Evolutionary conservation across 768 basidiomycete species (phyloP).

Genomic region (Rhizopogon sp.): DNA sequence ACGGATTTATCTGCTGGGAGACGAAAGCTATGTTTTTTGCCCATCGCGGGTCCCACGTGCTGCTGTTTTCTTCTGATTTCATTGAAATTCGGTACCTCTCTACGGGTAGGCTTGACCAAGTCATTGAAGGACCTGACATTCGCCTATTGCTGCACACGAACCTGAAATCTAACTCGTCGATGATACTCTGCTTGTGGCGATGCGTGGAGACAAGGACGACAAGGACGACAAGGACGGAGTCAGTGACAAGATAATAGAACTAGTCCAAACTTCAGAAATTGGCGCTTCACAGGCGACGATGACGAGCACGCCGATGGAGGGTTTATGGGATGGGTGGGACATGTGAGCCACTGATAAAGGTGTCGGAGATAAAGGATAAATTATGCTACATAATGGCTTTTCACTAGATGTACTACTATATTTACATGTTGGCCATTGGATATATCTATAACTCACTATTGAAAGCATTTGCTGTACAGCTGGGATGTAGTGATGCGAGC

Average conservation of each 20-base stretch:
- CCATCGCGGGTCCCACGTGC: too few relatives aligned
- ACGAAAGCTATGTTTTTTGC: too few relatives aligned
- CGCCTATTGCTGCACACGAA: too few relatives aligned
- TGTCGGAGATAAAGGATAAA: neutral
- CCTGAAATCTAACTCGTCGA: conserved; percentile 19
- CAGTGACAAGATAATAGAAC: conserved; percentile 62
- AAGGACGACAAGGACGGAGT: conserved; percentile 51
- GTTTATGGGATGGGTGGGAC: conserved; percentile 47
- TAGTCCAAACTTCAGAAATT: conserved; percentile 65
- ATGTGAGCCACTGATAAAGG: neutral
- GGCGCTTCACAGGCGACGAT: conserved; percentile 23
- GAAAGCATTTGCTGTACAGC: neutral
- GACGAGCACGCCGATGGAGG: conserved; percentile 18
- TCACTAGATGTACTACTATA: conserved; percentile 1
- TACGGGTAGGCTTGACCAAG: too few relatives aligned
- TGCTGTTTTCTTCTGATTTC: too few relatives aligned
- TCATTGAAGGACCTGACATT: too few relatives aligned
- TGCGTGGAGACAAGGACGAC: conserved; percentile 54
- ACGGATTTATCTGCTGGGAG: too few relatives aligned
- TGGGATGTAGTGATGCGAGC: too few relatives aligned
- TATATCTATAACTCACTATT: neutral
- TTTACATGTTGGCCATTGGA: conserved; percentile 1
- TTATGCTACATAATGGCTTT: too few relatives aligned
- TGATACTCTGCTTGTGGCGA: conserved; percentile 55
- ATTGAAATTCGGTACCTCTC: too few relatives aligned